Evolutionary conservation across 192 early-diverging fungal species (phyloP).

Genomic region (Coemansia sp.): DNA sequence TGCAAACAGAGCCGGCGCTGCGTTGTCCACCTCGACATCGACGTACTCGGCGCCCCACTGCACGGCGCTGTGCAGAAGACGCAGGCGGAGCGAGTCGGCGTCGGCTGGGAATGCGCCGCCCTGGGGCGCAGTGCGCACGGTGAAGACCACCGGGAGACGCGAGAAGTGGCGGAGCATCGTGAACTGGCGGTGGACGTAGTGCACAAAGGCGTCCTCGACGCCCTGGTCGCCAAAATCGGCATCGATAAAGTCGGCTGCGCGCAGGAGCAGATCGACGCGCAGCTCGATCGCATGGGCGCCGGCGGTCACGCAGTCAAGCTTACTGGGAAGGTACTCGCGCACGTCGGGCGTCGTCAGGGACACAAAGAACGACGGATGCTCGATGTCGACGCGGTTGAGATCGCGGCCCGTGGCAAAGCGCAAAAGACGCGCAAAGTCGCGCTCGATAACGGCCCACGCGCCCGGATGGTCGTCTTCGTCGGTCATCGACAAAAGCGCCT

Average conservation of each 20-base stretch:
- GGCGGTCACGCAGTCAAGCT: conserved; percentile 62
- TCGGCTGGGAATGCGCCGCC: conserved; percentile 78
- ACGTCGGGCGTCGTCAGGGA: conserved; percentile 77
- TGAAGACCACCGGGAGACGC: conserved; percentile 84
- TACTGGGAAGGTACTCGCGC: conserved; percentile 51
- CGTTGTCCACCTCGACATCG: conserved; percentile 71
- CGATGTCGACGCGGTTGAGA: conserved; percentile 39
- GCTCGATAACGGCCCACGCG: conserved; percentile 71
- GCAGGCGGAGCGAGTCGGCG: conserved; percentile 59
- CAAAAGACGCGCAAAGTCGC: conserved; percentile 71
- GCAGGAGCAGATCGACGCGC: conserved; percentile 79
- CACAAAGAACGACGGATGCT: conserved; percentile 72
- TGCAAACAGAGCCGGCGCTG: conserved; percentile 12
- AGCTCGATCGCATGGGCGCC: conserved; percentile 91
- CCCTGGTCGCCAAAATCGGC: conserved; percentile 18
- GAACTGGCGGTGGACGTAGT: conserved; percentile 77
- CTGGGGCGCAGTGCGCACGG: conserved; percentile 84
- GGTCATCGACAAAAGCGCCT: conserved; percentile 24
- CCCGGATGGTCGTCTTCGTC: conserved; percentile 36
- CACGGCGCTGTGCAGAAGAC: conserved; percentile 64
- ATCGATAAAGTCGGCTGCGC: conserved; percentile 40
- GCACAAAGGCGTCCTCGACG: conserved; percentile 38
- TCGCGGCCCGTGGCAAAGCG: conserved; percentile 58
- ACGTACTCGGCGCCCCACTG: conserved; percentile 93
- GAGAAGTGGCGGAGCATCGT: conserved; percentile 64